Evolutionary conservation across 1,284 basidiomycete genomes (phyloP), one percentile per base, ranked within the genome.

Genomic region (Mycosarcoma mackinlayi): DNA sequence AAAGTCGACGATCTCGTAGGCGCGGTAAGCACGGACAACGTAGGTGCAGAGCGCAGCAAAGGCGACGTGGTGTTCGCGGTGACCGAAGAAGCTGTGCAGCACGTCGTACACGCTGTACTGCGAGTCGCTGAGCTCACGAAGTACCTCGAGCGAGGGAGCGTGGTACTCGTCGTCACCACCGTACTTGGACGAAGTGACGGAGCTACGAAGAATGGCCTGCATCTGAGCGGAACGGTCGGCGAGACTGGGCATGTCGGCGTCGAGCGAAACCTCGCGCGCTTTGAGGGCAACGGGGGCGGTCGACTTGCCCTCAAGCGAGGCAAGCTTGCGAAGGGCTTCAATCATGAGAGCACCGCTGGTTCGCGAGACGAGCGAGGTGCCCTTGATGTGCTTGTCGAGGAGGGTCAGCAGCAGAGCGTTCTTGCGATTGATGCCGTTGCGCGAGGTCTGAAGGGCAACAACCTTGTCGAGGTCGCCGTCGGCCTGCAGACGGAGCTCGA

Each of bases 21-120:
- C 94, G 75, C 92, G 90, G 86, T 99, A 99, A 8, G 93, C 94
- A 67, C 93, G 91, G 54, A 94, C 89, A 55, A 98, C 89, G 83
- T 98, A 98, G 33, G 96, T 94, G 84, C 98, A 94, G 54, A 98
- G 89, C 9, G 96, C 90, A 79, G 95, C 96, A 42, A 96, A 88
- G 24, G 89, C 88, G 64, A 98, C 88, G 46, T 89, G 87, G 30
- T 76, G 66, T 48, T 87, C 83, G 81, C 94, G 91, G 54, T 75
- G 63, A 68, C 88, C 89, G 87, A 98, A 98, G 88, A 99, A 99
- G 13, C 92, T 88, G 16, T 94, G 92, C 57, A 99, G 87, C 11
- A 99, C 96, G 81, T 99, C 95, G 84, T 91, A 99, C 28, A 98
- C 94, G 21, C 93, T 95, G 86, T 94, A 96, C 60, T 92, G 88